Percentiles rank a stretch among this genome's conserved stretches.
Evolutionary conservation across 2,329 filamentous ascomycete species (phyloP).

Genomic region (Didymella keratinophila): DNA sequence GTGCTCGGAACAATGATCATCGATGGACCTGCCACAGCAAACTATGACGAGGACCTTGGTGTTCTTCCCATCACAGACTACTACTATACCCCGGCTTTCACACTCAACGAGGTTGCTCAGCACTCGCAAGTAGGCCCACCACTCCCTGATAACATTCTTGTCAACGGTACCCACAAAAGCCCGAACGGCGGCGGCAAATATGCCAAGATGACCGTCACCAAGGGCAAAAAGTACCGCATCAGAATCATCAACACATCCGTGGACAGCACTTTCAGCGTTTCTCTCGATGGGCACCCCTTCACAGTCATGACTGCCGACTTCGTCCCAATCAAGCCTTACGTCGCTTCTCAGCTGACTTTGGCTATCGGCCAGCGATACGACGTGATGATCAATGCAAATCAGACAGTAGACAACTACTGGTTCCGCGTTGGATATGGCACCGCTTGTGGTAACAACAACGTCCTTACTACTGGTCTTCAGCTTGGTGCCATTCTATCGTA

Average conservation of each 20-base stretch:
- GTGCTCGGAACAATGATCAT: conserved; percentile 52
- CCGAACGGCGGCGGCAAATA: conserved; percentile 50
- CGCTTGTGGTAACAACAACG: conserved; percentile 40
- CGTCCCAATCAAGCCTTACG: conserved; percentile 52
- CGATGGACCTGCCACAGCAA: conserved; percentile 53
- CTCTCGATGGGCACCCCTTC: conserved; percentile 52
- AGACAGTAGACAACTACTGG: conserved; percentile 56
- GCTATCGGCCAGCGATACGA: conserved; percentile 56
- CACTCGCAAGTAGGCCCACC: conserved; percentile 48
- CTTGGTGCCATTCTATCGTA: conserved; percentile 54
- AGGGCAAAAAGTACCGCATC: conserved; percentile 63
- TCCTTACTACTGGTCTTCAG: conserved; percentile 37
- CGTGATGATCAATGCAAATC: conserved; percentile 56
- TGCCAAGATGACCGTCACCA: conserved; percentile 41
- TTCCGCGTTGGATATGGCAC: conserved; percentile 53
- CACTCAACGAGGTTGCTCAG: conserved; percentile 40
- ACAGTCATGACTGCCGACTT: conserved; percentile 55
- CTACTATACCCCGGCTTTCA: conserved; percentile 58
- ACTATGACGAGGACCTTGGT: conserved; percentile 68
- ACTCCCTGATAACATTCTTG: conserved; percentile 55
- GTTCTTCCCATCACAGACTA: conserved; percentile 68
- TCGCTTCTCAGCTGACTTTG: conserved; percentile 46
- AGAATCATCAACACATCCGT: conserved; percentile 65
- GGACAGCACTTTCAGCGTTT: conserved; percentile 44
- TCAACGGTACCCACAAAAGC: conserved; percentile 65